Conservation (phyloP, 176 grass and related monocot genomes). For the Ensete ventricosum region DNA sequence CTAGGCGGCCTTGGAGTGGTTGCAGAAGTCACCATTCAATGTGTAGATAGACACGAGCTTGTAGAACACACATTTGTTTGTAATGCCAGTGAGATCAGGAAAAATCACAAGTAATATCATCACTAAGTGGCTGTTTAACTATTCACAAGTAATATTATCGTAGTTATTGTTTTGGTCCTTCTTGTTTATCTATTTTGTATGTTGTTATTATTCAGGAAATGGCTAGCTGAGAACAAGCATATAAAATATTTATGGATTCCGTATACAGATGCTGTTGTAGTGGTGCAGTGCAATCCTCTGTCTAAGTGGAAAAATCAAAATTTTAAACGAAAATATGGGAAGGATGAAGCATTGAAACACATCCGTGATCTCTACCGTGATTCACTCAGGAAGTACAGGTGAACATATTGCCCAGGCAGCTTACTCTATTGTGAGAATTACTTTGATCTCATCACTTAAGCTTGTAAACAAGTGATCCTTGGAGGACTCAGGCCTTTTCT, state of each 20-base stretch:
- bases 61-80: constrained; percentile 88
- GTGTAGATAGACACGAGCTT: constrained; percentile 69
- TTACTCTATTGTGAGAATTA: background rate
- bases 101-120: constrained; percentile 80
- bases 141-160: too few species aligned
- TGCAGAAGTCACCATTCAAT: constrained; percentile 75
- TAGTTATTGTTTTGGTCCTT: background rate
- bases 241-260: constrained; percentile 85
- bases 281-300: constrained; percentile 74
- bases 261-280: constrained; percentile 62
- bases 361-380: constrained; percentile 65
- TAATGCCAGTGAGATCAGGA: constrained; percentile 60
- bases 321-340: constrained; percentile 53
- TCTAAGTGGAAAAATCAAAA: constrained; percentile 72
- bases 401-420: background rate
- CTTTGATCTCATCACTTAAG: background rate
- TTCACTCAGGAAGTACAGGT: constrained; percentile 65
- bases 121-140: background rate
- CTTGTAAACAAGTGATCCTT: background rate
- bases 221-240: constrained; percentile 80
- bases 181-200: constrained; percentile 11
- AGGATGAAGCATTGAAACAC: constrained; percentile 74
- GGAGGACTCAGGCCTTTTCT: background rate
- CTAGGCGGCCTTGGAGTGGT: constrained; percentile 67
- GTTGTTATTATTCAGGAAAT: constrained; percentile 51